These are phyloP conservation scores for Prunus armeniaca DNA, from an alignment of 306 rosid species.

Conservation along the genomic window DNA sequence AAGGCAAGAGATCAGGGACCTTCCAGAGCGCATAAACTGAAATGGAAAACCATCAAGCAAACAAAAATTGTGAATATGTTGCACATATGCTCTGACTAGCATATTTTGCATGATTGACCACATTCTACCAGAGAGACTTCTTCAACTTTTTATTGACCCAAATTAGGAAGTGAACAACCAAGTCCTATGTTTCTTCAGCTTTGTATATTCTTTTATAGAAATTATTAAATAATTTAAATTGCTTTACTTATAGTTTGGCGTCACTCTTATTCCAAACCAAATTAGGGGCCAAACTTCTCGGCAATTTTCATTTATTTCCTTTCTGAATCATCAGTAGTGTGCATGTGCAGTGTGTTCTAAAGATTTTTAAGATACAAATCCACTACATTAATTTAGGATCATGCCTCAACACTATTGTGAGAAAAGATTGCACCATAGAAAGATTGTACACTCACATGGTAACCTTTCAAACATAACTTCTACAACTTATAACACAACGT, in stretches of 20 bases:
- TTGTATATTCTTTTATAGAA: neutral
- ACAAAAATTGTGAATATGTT: neutral
- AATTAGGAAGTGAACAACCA: neutral
- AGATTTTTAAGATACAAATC: neutral
- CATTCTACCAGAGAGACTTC: neutral
- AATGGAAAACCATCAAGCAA: conserved; percentile 5
- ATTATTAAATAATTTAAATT: neutral
- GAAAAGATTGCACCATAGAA: neutral
- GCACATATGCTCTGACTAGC: no score
- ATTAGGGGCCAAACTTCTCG: neutral
- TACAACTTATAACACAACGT: neutral
- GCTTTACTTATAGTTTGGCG: neutral
- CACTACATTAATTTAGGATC: neutral
- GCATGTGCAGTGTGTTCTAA: neutral
- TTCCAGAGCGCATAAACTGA: conserved; percentile 92
- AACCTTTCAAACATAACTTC: neutral
- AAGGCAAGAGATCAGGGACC: conserved; percentile 79
- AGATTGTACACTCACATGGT: neutral
- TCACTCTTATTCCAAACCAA: neutral
- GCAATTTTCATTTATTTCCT: neutral
- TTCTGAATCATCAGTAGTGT: neutral
- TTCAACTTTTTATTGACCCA: neutral
- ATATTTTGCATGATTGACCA: neutral
- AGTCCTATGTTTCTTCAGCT: neutral
- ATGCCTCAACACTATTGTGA: neutral